Base-by-base conservation (phyloP, 1,284 basidiomycete species). In the Trametes pubescens region DNA sequence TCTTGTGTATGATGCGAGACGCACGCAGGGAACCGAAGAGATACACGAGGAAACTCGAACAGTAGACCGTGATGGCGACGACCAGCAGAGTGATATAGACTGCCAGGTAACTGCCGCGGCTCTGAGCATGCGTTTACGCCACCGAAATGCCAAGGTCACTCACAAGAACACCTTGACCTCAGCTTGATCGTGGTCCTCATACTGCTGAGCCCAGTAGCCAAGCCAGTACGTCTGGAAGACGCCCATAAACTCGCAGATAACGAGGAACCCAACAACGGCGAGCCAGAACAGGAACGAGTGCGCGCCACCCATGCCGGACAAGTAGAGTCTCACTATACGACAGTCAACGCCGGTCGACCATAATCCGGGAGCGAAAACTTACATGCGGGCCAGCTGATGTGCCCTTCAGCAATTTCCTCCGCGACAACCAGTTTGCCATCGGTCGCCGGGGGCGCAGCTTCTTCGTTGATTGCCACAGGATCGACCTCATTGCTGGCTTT, bases 351-450 rank as follows among this genome's bases (percentile, higher is more conserved):
- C n/a, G 24, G 29, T 9, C 22, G 29, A 0, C 13, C 16, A 14
- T 18, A 10, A 7, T 4, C 4, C 3, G 4, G 16, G 21, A 21
- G 22, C 6, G 16, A 22, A 32, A 24, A 71, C 76, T 56, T 62
- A 80, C 80, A 64, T 13, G 82, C 79, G 0, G 71, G 56, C 77
- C 82, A 81, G 68, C 85, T 79, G n/a, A 88, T 80, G 57, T 83
- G 81, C 1, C 87, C 88, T 60, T 83, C 78, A 2, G 83, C 81
- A 57, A 87, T 80, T 73, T 89, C 87, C 69, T 89, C 88, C 8
- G 81, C 84, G 21, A 86, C 77, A 44, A 87, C 78, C 2, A 89
- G 75, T 68, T 85, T 84, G 0, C 83, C 83, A 49, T 75, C 75
- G 14, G 69, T 62, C 26, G 74, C 75, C 47, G 72, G 72, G 9